phyloP scores from a whole-genome alignment of 352 stramenopile genomes.

The Peronospora tabacina region DNA sequence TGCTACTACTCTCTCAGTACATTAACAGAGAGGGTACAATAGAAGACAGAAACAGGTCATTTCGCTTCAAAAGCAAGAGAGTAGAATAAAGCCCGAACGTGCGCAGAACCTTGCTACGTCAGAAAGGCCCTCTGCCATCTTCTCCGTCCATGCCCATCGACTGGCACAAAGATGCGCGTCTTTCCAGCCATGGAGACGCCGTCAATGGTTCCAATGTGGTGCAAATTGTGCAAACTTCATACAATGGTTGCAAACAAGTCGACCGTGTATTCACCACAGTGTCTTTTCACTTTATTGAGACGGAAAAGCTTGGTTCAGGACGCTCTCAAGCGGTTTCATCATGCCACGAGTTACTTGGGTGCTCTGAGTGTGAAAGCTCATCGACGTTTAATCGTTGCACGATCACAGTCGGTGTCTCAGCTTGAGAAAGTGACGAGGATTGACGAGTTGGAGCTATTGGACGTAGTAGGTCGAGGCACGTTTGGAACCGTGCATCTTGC shows the following conservation, averaged over 20 bases:
- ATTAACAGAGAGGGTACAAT: too few species aligned
- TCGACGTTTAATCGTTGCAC: conserved; percentile 12
- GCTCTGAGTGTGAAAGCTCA: conserved; percentile 18
- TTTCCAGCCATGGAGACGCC: conserved; percentile 21
- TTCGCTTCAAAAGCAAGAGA: conserved; percentile 2
- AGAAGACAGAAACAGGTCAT: not conserved
- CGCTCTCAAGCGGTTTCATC: conserved; percentile 14
- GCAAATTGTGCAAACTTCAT: conserved; percentile 33
- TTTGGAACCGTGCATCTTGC: conserved; percentile 68
- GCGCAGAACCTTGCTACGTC: conserved; percentile 9
- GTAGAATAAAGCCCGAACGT: conserved; percentile 10
- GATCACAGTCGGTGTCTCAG: conserved; percentile 13
- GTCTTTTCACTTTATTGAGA: conserved; percentile 31
- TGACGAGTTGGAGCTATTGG: conserved; percentile 51
- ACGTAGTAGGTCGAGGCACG: conserved; percentile 55
- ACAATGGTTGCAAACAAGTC: conserved; percentile 22
- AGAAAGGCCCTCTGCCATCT: not conserved
- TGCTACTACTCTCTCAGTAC: too few species aligned
- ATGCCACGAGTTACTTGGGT: conserved; percentile 20
- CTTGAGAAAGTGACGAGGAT: conserved; percentile 27
- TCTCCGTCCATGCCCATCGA: not conserved
- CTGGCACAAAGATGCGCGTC: conserved; percentile 13
- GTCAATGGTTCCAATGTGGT: conserved; percentile 37
- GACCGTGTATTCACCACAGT: conserved; percentile 14
- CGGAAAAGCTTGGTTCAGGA: conserved; percentile 17